A percentile compares a stretch with the other conserved stretches of the same genome.
Conservation (phyloP, 2,329 filamentous ascomycete species). For the Akanthomyces muscarius region DNA sequence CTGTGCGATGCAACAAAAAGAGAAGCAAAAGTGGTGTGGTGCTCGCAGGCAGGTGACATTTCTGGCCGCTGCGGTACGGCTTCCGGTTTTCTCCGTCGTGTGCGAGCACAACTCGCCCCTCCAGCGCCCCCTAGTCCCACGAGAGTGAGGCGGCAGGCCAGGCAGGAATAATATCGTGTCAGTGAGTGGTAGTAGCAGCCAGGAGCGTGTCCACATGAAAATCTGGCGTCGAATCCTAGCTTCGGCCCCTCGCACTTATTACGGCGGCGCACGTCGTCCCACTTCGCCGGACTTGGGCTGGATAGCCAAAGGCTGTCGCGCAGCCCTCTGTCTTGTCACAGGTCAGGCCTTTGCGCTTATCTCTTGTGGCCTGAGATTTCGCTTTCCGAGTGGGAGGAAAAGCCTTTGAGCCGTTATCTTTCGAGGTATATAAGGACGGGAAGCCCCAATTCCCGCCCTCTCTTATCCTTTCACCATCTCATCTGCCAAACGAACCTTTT, state of each 20-base stretch:
- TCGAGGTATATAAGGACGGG: slow-evolving; percentile 12
- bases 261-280: background rate
- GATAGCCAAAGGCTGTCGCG: background rate
- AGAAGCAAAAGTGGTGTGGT: slow-evolving; percentile 9
- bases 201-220: background rate
- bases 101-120: slow-evolving; percentile 1
- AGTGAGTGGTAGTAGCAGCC: background rate
- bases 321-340: slow-evolving; percentile 6
- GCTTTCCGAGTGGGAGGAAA: background rate
- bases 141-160: slow-evolving; percentile 8
- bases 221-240: slow-evolving; percentile 6
- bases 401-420: background rate
- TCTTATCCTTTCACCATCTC: slow-evolving; percentile 3
- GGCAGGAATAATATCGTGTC: slow-evolving; percentile 3
- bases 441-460: background rate
- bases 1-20: background rate
- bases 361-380: slow-evolving; percentile 16
- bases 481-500: background rate
- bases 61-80: background rate
- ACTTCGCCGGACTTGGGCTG: slow-evolving; percentile 12
- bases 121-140: background rate
- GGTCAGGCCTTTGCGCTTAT: slow-evolving; percentile 9
- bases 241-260: slow-evolving; percentile 11
- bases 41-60: slow-evolving; percentile 1
- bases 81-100: slow-evolving; percentile 15